A percentile compares a stretch with the other conserved stretches of the same genome.
Evolutionary conservation across 306 rosid species (phyloP).

Genomic region (Glycyrrhiza uralensis): DNA sequence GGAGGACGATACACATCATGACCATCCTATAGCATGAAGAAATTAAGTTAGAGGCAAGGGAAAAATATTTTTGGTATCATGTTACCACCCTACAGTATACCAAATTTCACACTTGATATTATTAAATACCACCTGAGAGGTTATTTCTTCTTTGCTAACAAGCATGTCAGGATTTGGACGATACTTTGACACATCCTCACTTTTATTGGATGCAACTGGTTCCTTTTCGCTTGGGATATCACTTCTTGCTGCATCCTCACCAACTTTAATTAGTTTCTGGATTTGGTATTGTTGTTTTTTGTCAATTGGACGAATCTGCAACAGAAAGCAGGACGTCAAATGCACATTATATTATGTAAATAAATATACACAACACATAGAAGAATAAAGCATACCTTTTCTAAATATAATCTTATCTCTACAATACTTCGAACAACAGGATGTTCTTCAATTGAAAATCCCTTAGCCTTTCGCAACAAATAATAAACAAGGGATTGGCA

Average conservation of each 20-base stretch:
- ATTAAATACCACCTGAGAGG: slow-evolving; percentile 37
- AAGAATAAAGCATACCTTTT: slow-evolving; percentile 57
- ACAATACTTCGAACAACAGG: slow-evolving; percentile 70
- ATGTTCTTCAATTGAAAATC: slow-evolving; percentile 69
- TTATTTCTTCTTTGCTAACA: slow-evolving; percentile 42
- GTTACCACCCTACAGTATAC: background rate
- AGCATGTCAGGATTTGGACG: slow-evolving; percentile 88
- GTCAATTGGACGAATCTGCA: slow-evolving; percentile 85
- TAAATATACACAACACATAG: background rate
- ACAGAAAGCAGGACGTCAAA: slow-evolving; percentile 9
- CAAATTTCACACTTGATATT: background rate
- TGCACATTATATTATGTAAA: background rate
- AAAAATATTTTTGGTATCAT: background rate
- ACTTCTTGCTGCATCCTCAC: slow-evolving; percentile 40
- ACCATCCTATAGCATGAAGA: slow-evolving; percentile 41
- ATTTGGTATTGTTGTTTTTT: slow-evolving; percentile 86
- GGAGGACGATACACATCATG: slow-evolving; percentile 51
- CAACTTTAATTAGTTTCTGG: slow-evolving; percentile 67
- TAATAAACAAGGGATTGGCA: slow-evolving; percentile 86
- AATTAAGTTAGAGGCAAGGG: slow-evolving; percentile 2
- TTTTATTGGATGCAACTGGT: slow-evolving; percentile 31
- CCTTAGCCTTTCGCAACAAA: slow-evolving; percentile 74
- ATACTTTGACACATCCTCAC: slow-evolving; percentile 60
- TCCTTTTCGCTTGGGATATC: slow-evolving; percentile 41
- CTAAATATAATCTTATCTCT: slow-evolving; percentile 76